phyloP scores from a whole-genome alignment of 2,329 filamentous ascomycete genomes.

The Akanthomyces uredinophilus region DNA sequence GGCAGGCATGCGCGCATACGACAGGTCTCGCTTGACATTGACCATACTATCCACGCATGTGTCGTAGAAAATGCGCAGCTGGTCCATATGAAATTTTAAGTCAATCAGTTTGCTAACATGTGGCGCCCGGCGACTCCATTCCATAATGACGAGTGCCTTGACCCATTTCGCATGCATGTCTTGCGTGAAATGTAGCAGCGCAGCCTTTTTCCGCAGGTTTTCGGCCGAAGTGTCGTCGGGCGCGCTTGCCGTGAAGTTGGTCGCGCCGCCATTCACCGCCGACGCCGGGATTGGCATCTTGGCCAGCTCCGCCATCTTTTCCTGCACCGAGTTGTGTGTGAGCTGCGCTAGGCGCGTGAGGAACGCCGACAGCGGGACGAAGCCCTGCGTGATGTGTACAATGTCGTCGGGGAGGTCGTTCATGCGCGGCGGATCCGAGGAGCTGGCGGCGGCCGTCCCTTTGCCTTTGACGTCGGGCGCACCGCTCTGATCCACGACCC shows the following conservation, averaged over 20 bases:
- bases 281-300: conserved; percentile 55
- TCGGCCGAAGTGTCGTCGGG: conserved; percentile 55
- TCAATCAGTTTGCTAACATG: conserved; percentile 87
- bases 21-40: conserved; percentile 68
- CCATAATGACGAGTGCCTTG: conserved; percentile 82
- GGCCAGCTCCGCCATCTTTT: conserved; percentile 64
- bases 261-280: conserved; percentile 49
- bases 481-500: conserved; percentile 33
- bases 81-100: conserved; percentile 68
- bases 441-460: conserved; percentile 20
- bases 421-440: conserved; percentile 36
- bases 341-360: conserved; percentile 76
- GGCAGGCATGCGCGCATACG: conserved; percentile 71
- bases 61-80: conserved; percentile 57
- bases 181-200: conserved; percentile 72
- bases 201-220: conserved; percentile 70
- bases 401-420: conserved; percentile 59
- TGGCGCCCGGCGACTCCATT: conserved; percentile 78
- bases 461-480: conserved; percentile 30
- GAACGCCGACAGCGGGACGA: conserved; percentile 69
- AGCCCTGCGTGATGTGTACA: conserved; percentile 68
- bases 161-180: conserved; percentile 81
- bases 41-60: conserved; percentile 58
- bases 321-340: conserved; percentile 72
- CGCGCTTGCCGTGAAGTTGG: conserved; percentile 26